phyloP scores from a whole-genome alignment of 306 rosid species.

The Benincasa hispida region DNA sequence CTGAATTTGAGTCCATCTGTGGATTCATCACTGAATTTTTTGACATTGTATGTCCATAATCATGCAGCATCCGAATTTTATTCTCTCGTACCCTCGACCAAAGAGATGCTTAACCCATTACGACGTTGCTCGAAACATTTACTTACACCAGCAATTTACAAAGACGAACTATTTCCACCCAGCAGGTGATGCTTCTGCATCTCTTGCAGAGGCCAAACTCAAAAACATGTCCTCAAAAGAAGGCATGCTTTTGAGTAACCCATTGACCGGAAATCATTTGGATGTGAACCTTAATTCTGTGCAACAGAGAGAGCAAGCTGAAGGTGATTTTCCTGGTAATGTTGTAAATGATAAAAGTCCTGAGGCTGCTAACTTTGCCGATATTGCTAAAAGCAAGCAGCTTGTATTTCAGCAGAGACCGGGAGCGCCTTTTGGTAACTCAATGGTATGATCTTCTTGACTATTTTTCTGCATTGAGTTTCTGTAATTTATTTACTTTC shows the following conservation, averaged over 20 bases:
- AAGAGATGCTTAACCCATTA: slow-evolving; percentile 59
- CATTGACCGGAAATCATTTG: slow-evolving; percentile 22
- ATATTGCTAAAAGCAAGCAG: slow-evolving; percentile 31
- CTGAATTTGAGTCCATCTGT: not conserved
- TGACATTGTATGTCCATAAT: not conserved
- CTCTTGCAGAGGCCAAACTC: slow-evolving; percentile 27
- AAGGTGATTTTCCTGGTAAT: slow-evolving; percentile 11
- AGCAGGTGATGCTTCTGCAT: slow-evolving; percentile 18
- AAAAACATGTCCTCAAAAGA: slow-evolving; percentile 23
- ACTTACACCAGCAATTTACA: slow-evolving; percentile 34
- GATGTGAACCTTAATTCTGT: slow-evolving; percentile 12
- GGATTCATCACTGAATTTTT: slow-evolving; percentile 7
- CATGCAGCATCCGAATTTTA: slow-evolving; percentile 30
- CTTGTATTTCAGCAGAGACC: slow-evolving; percentile 21
- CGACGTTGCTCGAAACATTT: slow-evolving; percentile 55
- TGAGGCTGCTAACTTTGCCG: slow-evolving; percentile 16
- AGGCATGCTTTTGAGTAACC: slow-evolving; percentile 15
- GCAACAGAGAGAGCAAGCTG: slow-evolving; percentile 19
- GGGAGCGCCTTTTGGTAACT: slow-evolving; percentile 17
- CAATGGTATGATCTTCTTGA: slow-evolving; percentile 36
- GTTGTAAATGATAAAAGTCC: slow-evolving; percentile 17
- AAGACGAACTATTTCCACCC: slow-evolving; percentile 24
- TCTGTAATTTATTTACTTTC: not conserved
- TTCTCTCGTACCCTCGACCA: slow-evolving; percentile 24
- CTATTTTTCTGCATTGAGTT: slow-evolving; percentile 4